Evolutionary conservation across 1,139 yeast species (phyloP), one percentile per base, ranked within the genome.

Genomic region (Saccharomyces uvarum): DNA sequence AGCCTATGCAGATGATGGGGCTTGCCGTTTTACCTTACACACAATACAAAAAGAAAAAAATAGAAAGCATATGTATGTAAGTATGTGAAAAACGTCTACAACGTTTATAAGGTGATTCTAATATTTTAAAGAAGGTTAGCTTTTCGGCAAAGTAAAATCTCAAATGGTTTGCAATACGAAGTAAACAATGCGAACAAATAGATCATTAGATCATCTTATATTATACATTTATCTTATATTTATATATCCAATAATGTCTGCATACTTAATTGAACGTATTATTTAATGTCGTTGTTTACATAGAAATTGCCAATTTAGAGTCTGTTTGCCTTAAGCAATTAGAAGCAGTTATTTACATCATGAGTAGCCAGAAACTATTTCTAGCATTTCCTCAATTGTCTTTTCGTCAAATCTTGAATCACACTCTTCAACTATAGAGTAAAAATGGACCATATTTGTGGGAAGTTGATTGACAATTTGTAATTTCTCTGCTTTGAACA

Each of bases 371-470:
- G 51, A 49, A 3, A 62, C 52, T 2, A 55, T 55, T 27, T 53
- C 52, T 14, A 65, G 47, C 6, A 89, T 78, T 1, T 73, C 72
- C 51, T 81, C 79, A 54, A 86, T 77, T 56, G 82, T 78, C 1
- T 81, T 86, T 56, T 84, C 87, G 21, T 75, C 72, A 63, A 89
- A 85, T 60, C 98, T 76, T 61, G 81, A 84, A 62, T 91, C 98
- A 69, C 97, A 91, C 69, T 93, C 98, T 66, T 93, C 99, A 2
- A 93, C 83, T 47, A 91, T 75, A 0, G 93, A 77, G 69, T 83
- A 89, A 54, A 93, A 76, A 47, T 82, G 85, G 3, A 90, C 97
- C 76, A 88, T 73, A 2, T 90, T 81, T 51, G 85, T 75, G 0
- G 98, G 98, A 47, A 90, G 77, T 4, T 83, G 75, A 70, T 93